These are phyloP conservation scores for Ascochyta viciae-villosae DNA, from an alignment of 2,329 filamentous ascomycete species.

Conservation along the genomic window DNA sequence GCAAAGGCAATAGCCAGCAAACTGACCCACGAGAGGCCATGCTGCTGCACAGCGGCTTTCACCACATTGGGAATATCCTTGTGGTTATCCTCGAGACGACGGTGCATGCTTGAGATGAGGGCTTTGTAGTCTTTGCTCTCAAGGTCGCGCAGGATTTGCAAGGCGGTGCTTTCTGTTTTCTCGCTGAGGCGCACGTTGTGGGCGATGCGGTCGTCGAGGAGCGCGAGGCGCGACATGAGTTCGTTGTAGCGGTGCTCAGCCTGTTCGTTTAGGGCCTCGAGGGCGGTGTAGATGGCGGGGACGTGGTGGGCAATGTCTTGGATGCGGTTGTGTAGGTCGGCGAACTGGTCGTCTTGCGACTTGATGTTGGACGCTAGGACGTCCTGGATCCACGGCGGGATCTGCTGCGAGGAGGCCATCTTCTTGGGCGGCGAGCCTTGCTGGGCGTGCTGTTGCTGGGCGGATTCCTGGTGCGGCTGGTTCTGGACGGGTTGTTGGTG, in stretches of 20 bases:
- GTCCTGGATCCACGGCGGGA: slow-evolving; percentile 52
- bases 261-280: slow-evolving; percentile 59
- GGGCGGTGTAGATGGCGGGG: slow-evolving; percentile 65
- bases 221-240: slow-evolving; percentile 45
- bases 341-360: slow-evolving; percentile 69
- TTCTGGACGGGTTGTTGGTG: slow-evolving; percentile 30
- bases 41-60: slow-evolving; percentile 57
- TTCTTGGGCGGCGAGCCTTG: slow-evolving; percentile 30
- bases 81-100: slow-evolving; percentile 61
- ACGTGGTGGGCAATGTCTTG: slow-evolving; percentile 76
- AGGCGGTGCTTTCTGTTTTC: slow-evolving; percentile 60
- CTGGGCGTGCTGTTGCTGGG: slow-evolving; percentile 41
- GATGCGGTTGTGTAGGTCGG: slow-evolving; percentile 83
- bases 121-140: slow-evolving; percentile 64
- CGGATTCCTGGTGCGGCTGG: slow-evolving; percentile 37
- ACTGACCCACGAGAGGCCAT: slow-evolving; percentile 64
- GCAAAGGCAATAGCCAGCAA: slow-evolving; percentile 76
- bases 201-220: slow-evolving; percentile 41
- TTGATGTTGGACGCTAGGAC: slow-evolving; percentile 55
- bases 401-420: slow-evolving; percentile 37
- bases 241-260: slow-evolving; percentile 66
- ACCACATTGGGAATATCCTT: slow-evolving; percentile 56
- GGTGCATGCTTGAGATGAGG: slow-evolving; percentile 61
- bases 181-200: slow-evolving; percentile 58
- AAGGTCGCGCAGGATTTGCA: slow-evolving; percentile 61